Evolutionary conservation across 2,329 filamentous ascomycete species (phyloP).

Genomic region (Aplosporella prunicola): DNA sequence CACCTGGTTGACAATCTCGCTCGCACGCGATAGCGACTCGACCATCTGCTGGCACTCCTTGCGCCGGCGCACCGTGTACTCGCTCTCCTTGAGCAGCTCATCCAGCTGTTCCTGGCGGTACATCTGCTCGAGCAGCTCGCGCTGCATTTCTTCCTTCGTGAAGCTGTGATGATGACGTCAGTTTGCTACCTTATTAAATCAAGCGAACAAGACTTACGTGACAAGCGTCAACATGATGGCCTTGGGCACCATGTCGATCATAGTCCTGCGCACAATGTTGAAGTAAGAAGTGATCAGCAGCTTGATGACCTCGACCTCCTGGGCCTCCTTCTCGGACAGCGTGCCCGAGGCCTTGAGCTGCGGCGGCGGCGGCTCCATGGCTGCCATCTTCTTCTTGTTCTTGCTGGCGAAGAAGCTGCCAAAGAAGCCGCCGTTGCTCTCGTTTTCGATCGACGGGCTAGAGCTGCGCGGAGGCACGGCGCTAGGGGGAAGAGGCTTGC

Average conservation of each 20-base stretch:
- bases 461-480: slow-evolving; percentile 60
- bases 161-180: slow-evolving; percentile 45
- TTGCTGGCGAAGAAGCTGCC: slow-evolving; percentile 98
- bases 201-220: slow-evolving; percentile 50
- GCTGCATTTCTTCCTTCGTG: slow-evolving; percentile 98
- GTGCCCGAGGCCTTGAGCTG: slow-evolving; percentile 90
- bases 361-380: slow-evolving; percentile 91
- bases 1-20: slow-evolving; percentile 85
- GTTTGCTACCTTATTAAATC: not conserved
- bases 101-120: slow-evolving; percentile 86
- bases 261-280: slow-evolving; percentile 94
- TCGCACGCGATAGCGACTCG: slow-evolving; percentile 78
- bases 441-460: slow-evolving; percentile 61
- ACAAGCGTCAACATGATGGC: slow-evolving; percentile 97
- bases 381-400: slow-evolving; percentile 99
- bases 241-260: slow-evolving; percentile 99
- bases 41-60: slow-evolving; percentile 99
- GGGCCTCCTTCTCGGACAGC: slow-evolving; percentile 83
- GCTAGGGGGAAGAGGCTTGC: slow-evolving; percentile 70
- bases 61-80: slow-evolving; percentile 86
- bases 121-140: slow-evolving; percentile 93
- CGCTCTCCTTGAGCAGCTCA: slow-evolving; percentile 92
- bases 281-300: slow-evolving; percentile 94
- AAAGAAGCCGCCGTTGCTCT: slow-evolving; percentile 72
- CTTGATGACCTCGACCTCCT: slow-evolving; percentile 98